Evolutionary conservation across 2,329 filamentous ascomycete species (phyloP), one percentile per base, ranked within the genome.

Genomic region (Parastagonospora avenae): DNA sequence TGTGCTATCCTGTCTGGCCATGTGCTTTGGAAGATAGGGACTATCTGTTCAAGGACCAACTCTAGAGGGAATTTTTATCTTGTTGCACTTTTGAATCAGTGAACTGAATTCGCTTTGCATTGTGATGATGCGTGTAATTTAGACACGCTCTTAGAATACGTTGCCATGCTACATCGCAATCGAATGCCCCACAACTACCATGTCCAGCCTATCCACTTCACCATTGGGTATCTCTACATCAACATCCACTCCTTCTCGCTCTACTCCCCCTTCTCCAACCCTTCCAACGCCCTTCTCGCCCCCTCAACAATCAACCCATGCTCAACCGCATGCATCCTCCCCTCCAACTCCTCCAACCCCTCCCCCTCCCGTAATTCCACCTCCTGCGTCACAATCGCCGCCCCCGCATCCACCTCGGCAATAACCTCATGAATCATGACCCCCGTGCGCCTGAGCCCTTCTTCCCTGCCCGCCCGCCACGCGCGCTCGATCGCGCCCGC

Each of bases 381-480:
- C 74, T 92, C 87, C 57, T 80, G 74, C 2, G 87, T 82, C 54
- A 92, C 66, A 62, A 96, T 88, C 8, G 90, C 87, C 57, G 83
- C 79, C 2, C 92, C 92, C 66, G 88, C 83, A 76, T 96, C 92
- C 47, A 96, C 91, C 71, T 93, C 85, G 8, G 69, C 68, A 63
- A 81, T 80, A 12, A 96, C 91, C 74, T 92, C 88, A 76, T 96
- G 92, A 12, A 91, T 85, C 92, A 96, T 96, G 46, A 95, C 87
- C 0, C 92, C 92, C 0, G 85, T 92, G 58, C 81, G 82, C 58
- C 82, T 82, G 59, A 89, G 81, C 63, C 86, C 83, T 8, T 91
- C 82, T 57, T 82, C 82, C 68, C 86, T 74, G 69, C 89, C 92
- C 50, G 90, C 91, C 40, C 84, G 80, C 74, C 85, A 91, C 2